Percentiles rank a stretch among this genome's conserved stretches.
Conservation (phyloP, 2,329 filamentous ascomycete genomes). For the Epichloe gansuensis region DNA sequence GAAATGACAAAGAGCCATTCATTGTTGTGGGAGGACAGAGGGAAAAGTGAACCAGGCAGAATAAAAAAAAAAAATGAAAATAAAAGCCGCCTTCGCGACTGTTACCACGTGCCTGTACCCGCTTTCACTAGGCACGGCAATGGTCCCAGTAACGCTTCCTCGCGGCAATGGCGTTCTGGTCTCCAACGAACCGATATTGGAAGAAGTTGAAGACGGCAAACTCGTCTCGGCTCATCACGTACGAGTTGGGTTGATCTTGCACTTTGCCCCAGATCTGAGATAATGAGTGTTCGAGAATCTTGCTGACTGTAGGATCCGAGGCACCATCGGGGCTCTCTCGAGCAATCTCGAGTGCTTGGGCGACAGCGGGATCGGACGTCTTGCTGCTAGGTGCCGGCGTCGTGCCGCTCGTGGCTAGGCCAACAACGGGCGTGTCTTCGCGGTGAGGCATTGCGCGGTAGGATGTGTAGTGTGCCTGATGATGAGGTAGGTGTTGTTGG, state of each 20-base stretch:
- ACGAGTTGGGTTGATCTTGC: constrained; percentile 49
- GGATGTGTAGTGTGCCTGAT: neutral
- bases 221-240: constrained; percentile 63
- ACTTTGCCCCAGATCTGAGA: constrained; percentile 55
- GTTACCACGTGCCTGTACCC: neutral
- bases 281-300: constrained; percentile 53
- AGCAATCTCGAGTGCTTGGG: constrained; percentile 61
- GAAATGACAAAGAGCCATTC: no score
- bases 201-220: constrained; percentile 84
- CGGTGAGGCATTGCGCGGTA: constrained; percentile 12
- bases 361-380: constrained; percentile 32
- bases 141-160: constrained; percentile 42
- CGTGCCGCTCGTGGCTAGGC: constrained; percentile 4
- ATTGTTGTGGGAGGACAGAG: no score
- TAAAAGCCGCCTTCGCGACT: neutral
- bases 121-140: constrained; percentile 17
- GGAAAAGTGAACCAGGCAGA: no score
- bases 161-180: constrained; percentile 33
- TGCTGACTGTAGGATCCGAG: constrained; percentile 47
- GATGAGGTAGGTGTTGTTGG: neutral
- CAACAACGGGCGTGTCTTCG: constrained; percentile 9
- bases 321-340: constrained; percentile 57
- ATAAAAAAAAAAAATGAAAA: neutral
- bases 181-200: constrained; percentile 49
- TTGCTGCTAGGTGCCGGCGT: constrained; percentile 6